phyloP scores from a whole-genome alignment of 306 rosid genomes.

The Rosa lucieae region DNA sequence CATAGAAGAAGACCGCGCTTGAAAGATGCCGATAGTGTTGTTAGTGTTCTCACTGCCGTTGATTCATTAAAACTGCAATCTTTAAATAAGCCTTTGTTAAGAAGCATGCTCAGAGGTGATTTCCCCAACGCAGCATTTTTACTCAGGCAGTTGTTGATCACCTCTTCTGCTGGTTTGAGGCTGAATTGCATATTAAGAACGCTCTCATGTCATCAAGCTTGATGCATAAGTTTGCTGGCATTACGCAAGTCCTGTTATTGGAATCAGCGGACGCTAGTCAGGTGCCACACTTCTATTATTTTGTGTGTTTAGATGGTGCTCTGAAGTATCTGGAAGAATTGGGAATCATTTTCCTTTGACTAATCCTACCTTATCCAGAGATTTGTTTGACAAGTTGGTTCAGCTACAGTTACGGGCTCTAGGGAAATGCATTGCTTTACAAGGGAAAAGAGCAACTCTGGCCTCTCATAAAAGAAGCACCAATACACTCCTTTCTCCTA shows the following conservation, averaged over 20 bases:
- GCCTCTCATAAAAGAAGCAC: conserved; percentile 63
- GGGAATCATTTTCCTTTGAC: conserved; percentile 59
- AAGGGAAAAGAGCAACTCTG: conserved; percentile 75
- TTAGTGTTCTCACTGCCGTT: conserved; percentile 39
- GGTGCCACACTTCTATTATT: conserved; percentile 55
- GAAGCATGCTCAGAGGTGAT: conserved; percentile 62
- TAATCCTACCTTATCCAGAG: conserved; percentile 57
- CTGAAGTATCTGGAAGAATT: conserved; percentile 69
- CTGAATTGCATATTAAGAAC: conserved; percentile 44
- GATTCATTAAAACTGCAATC: conserved; percentile 45
- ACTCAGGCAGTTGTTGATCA: conserved; percentile 70
- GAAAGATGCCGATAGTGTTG: conserved; percentile 38
- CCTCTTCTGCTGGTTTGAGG: conserved; percentile 66
- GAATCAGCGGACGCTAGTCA: conserved; percentile 61
- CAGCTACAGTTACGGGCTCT: conserved; percentile 64
- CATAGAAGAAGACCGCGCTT: conserved; percentile 30
- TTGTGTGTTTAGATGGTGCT: conserved; percentile 82
- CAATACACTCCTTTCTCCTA: conserved; percentile 35
- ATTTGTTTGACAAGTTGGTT: conserved; percentile 56
- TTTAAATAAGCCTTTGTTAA: conserved; percentile 56
- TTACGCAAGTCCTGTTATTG: conserved; percentile 57
- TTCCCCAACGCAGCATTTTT: conserved; percentile 56
- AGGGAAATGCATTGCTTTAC: conserved; percentile 73
- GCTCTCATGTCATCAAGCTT: conserved; percentile 44
- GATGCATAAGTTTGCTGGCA: conserved; percentile 37